Percentiles rank a stretch among this genome's conserved stretches.
These are phyloP conservation scores for Candida lessepsii DNA, from an alignment of 805 yeast species.

Conservation along the genomic window DNA sequence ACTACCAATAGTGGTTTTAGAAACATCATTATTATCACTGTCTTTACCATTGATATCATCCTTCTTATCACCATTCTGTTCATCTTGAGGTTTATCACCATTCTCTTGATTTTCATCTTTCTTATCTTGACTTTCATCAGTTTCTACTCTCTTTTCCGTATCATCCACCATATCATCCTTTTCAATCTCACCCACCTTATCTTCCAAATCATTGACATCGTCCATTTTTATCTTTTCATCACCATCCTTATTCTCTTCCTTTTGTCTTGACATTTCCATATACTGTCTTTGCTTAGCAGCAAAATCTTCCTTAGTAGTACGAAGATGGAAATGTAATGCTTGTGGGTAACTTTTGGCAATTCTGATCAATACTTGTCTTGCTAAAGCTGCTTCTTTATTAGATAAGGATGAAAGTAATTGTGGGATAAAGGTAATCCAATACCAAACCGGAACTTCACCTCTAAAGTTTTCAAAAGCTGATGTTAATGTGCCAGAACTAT, in stretches of 20 bases:
- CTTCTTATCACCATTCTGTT: conserved; percentile 2
- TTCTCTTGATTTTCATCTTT: conserved; percentile 6
- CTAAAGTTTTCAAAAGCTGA: conserved; percentile 88
- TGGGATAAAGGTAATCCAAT: conserved; percentile 97
- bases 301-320: conserved; percentile 94
- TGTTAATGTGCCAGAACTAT: conserved; percentile 73
- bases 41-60: conserved; percentile 7
- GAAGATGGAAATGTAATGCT: conserved; percentile 90
- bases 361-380: conserved; percentile 80
- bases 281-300: conserved; percentile 82
- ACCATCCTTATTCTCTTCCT: background rate
- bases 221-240: conserved; percentile 8
- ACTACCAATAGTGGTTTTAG: conserved; percentile 12
- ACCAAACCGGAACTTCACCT: conserved; percentile 99
- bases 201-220: background rate
- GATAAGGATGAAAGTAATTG: conserved; percentile 87
- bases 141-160: conserved; percentile 5
- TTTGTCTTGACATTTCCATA: conserved; percentile 30
- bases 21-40: conserved; percentile 5
- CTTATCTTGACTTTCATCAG: conserved; percentile 3
- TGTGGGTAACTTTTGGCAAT: conserved; percentile 98
- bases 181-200: conserved; percentile 4
- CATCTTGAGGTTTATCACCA: conserved; percentile 6
- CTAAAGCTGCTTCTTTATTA: conserved; percentile 86
- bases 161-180: conserved; percentile 2